A percentile compares a stretch with the other conserved stretches of the same genome.
phyloP scores from a whole-genome alignment of 129 eudicot species.

The Chrysanthemum makinoi region DNA sequence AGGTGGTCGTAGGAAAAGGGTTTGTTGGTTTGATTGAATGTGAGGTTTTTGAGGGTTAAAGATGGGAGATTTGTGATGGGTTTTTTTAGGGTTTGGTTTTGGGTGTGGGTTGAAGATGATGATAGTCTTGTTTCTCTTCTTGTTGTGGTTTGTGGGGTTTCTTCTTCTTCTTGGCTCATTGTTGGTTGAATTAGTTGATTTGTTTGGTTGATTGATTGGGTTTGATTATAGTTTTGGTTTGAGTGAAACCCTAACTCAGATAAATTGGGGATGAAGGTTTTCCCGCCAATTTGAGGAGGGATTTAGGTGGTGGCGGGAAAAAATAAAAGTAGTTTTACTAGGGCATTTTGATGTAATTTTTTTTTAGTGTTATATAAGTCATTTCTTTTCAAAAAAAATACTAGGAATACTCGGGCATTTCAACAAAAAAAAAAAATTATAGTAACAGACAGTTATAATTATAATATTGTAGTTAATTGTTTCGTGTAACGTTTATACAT shows the following conservation, averaged over 20 bases:
- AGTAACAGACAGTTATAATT: no score
- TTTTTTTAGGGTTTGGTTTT: constrained; percentile 33
- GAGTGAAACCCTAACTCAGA: constrained; percentile 16
- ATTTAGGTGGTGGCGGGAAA: not conserved
- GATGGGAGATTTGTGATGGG: constrained; percentile 29
- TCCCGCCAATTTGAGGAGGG: constrained; percentile 20
- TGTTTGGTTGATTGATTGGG: not conserved
- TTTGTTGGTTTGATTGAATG: constrained; percentile 36
- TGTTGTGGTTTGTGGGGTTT: constrained; percentile 28
- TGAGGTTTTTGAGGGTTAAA: constrained; percentile 51
- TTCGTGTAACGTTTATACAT: no score
- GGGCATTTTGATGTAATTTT: no score
- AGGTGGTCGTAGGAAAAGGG: constrained; percentile 43
- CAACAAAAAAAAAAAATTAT: no score
- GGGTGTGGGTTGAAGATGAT: constrained; percentile 1
- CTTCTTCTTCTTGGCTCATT: constrained; percentile 58
- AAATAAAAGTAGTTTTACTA: no score
- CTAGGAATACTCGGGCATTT: no score
- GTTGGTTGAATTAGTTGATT: not conserved
- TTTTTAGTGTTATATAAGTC: no score
- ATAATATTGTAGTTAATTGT: no score
- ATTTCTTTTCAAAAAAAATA: no score
- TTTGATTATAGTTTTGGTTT: not conserved
- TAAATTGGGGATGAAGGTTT: constrained; percentile 16
- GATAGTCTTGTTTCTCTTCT: constrained; percentile 79